phyloP scores from a whole-genome alignment of 371 early-diverging fungal genomes.

The Circinella umbellata region DNA sequence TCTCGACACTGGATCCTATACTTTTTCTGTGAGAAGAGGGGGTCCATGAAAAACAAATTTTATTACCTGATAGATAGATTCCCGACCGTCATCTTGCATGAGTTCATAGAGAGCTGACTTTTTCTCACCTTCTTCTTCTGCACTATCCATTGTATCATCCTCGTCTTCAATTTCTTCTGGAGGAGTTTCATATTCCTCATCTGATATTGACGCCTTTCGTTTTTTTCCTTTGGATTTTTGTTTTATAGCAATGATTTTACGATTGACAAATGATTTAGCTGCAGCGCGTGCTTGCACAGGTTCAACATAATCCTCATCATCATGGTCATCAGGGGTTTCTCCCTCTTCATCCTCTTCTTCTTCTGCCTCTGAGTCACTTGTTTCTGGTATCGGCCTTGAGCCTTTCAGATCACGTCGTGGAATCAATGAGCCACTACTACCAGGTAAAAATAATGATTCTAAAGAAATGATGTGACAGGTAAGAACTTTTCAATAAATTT shows the following conservation, averaged over 20 bases:
- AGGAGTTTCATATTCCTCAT: conserved; percentile 29
- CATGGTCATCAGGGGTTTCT: neutral
- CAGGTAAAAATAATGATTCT: conserved; percentile 1
- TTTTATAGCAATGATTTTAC: neutral
- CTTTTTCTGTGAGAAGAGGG: too few species aligned
- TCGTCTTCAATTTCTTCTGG: conserved; percentile 16
- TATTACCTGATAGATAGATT: conserved; percentile 51
- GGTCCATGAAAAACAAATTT: neutral
- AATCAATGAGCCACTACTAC: neutral
- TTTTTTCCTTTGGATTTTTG: conserved; percentile 24
- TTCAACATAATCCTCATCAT: neutral
- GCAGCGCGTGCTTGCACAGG: neutral
- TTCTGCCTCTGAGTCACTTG: neutral
- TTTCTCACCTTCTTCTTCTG: conserved; percentile 19
- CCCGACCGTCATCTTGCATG: conserved; percentile 65
- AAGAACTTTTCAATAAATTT: neutral
- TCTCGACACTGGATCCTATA: too few species aligned
- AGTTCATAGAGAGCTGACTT: conserved; percentile 29
- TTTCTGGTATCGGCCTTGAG: neutral
- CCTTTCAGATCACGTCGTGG: neutral
- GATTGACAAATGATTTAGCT: neutral
- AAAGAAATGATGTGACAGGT: neutral
- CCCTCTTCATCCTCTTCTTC: neutral
- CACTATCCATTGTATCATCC: conserved; percentile 24
- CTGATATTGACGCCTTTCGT: conserved; percentile 22